A percentile compares a stretch with the other conserved stretches of the same genome.
These are phyloP conservation scores for Globisporangium splendens DNA, from an alignment of 352 stramenopile genomes.

Conservation along the genomic window DNA sequence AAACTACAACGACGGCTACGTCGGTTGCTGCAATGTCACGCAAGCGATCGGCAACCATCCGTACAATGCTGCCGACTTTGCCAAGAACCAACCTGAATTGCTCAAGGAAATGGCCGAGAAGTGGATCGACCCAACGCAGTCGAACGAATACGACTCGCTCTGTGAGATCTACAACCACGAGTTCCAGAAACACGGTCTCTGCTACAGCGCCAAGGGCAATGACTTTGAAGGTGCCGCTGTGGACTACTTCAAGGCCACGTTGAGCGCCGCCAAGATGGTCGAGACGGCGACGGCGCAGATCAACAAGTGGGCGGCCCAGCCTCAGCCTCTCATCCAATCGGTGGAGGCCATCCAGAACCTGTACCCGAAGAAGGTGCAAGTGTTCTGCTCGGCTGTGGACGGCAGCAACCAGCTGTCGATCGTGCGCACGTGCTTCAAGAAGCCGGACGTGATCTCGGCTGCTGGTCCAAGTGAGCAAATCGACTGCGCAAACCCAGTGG, in stretches of 20 bases:
- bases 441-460: constrained; percentile 27
- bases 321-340: constrained; percentile 5
- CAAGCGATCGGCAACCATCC: constrained; percentile 48
- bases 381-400: constrained; percentile 19
- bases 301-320: constrained; percentile 13
- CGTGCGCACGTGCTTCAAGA: constrained; percentile 23
- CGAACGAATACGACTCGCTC: constrained; percentile 29
- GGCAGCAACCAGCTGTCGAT: constrained; percentile 20
- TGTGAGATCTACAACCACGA: constrained; percentile 87
- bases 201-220: constrained; percentile 50
- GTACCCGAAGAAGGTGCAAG: constrained; percentile 18
- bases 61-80: constrained; percentile 46
- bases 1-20: constrained; percentile 75
- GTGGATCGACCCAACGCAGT: constrained; percentile 47
- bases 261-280: constrained; percentile 41
- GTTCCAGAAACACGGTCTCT: constrained; percentile 86
- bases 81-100: constrained; percentile 41
- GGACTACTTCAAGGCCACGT: constrained; percentile 54
- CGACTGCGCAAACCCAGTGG: constrained; percentile 39
- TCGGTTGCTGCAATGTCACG: constrained; percentile 64
- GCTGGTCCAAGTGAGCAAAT: constrained; percentile 42
- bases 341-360: constrained; percentile 9
- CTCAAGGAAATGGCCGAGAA: constrained; percentile 52
- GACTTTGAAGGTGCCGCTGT: constrained; percentile 46
- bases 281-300: constrained; percentile 32